Evolutionary conservation across 2,329 filamentous ascomycete species (phyloP), one percentile per base, ranked within the genome.

Genomic region (Lachnellula suecica): DNA sequence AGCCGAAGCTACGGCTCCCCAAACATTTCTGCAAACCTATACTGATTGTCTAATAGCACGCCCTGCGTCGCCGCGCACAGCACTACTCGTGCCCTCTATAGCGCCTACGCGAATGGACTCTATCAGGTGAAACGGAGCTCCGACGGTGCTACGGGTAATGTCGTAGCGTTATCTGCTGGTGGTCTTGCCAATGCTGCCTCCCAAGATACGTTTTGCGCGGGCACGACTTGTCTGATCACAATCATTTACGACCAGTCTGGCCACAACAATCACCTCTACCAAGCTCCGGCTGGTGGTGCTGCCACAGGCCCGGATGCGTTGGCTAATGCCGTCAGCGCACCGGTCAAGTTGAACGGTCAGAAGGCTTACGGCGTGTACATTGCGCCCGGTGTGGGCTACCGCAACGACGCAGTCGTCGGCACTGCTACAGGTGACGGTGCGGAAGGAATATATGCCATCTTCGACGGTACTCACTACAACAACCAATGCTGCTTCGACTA

Each of bases 231-330:
- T 61, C 70, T 84, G 22, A 86, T 87, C 63, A 77, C 76, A 1
- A 74, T 81, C 60, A 84, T 85, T 49, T 87, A 87, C 63, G 84
- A 87, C 64, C 84, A 87, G 67, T 84, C 83, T 11, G 82, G 82
- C 49, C 68, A 68, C 1, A 74, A 74, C 1, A 87, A 87, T 56
- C 79, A 87, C 60, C 79, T 87, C 3, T 83, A 78, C 0, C 82
- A 82, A 56, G 84, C 83, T 2, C 79, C 81, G 0, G 76, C 77
- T 0, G 83, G 83, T 1, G 79, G 72, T 25, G 83, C 80, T 59
- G 23, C 27, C 2, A n/a, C n/a, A n/a, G 83, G 83, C 9, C 83
- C 83, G 0, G 79, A 80, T 22, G 40, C 72, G 25, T 66, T 84
- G n/a, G 81, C 83, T 41, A 75, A 73, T 47, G 82, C 83, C 0